A percentile compares a stretch with the other conserved stretches of the same genome.
Conservation (phyloP, 306 rosid genomes). For the Rosa persica region DNA sequence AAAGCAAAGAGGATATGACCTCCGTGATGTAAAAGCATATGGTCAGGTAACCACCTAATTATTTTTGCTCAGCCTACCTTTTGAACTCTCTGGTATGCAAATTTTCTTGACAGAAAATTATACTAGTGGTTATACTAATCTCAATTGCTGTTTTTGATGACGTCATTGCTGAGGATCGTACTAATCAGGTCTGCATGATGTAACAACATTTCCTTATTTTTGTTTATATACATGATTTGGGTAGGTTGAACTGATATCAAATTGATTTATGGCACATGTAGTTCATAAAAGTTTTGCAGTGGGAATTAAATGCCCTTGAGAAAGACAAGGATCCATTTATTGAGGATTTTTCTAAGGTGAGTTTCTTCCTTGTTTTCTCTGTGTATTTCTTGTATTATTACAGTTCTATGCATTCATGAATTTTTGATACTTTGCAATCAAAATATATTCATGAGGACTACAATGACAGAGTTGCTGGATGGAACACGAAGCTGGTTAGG, state of each 20-base stretch:
- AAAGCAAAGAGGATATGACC: too few relatives aligned
- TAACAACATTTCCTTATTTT: background rate
- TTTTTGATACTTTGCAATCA: conserved; percentile 1
- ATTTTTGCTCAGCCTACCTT: too few relatives aligned
- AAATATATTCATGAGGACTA: conserved; percentile 34
- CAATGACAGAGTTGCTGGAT: conserved; percentile 43
- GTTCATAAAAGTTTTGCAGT: conserved; percentile 62
- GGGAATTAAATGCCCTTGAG: conserved; percentile 67
- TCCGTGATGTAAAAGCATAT: too few relatives aligned
- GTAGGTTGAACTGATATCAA: conserved; percentile 1
- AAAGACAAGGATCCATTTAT: conserved; percentile 58
- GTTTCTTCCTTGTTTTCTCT: conserved; percentile 20
- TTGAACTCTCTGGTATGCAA: background rate
- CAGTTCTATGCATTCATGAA: background rate
- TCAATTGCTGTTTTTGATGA: too few relatives aligned
- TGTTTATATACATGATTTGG: background rate
- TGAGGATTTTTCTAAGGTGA: conserved; percentile 63
- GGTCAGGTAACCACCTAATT: too few relatives aligned
- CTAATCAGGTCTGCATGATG: conserved; percentile 57
- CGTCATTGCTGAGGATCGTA: too few relatives aligned
- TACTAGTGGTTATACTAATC: conserved; percentile 19
- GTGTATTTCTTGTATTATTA: background rate
- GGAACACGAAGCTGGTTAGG: conserved; percentile 47
- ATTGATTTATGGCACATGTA: conserved; percentile 27
- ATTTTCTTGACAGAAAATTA: conserved; percentile 16